Conservation (phyloP, 2,329 filamentous ascomycete species). For the Nothophoma quercina region DNA sequence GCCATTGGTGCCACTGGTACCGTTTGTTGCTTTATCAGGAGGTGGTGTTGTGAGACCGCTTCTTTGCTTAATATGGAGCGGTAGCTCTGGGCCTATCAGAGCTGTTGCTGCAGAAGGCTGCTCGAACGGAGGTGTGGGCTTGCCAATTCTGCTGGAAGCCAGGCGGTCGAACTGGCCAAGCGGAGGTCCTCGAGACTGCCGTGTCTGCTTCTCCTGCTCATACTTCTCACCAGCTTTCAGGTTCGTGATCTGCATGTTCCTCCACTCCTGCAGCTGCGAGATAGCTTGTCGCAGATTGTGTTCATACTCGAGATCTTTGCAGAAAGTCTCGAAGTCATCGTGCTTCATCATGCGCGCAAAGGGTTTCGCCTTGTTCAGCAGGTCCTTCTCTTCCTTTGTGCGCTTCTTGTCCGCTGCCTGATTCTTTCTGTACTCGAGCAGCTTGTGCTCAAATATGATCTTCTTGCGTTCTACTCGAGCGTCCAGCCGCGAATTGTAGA, state of each 20-base stretch:
- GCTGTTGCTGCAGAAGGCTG: slow-evolving; percentile 77
- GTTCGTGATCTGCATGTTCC: slow-evolving; percentile 81
- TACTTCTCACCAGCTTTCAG: slow-evolving; percentile 89
- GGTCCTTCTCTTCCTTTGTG: slow-evolving; percentile 91
- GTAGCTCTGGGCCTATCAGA: slow-evolving; percentile 80
- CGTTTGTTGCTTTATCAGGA: slow-evolving; percentile 52
- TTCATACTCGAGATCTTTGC: slow-evolving; percentile 86
- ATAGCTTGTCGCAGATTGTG: slow-evolving; percentile 91
- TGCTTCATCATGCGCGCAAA: slow-evolving; percentile 97
- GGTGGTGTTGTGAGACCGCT: slow-evolving; percentile 53
- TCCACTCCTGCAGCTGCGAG: slow-evolving; percentile 90
- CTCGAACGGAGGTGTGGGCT: slow-evolving; percentile 69
- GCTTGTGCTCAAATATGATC: slow-evolving; percentile 92
- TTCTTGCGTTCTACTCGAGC: slow-evolving; percentile 94
- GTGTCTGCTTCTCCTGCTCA: slow-evolving; percentile 82
- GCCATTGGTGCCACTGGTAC: slow-evolving; percentile 47
- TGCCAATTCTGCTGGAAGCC: slow-evolving; percentile 73
- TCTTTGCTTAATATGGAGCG: slow-evolving; percentile 62
- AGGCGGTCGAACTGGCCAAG: slow-evolving; percentile 88
- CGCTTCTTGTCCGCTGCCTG: slow-evolving; percentile 89
- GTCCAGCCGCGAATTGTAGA: slow-evolving; percentile 92
- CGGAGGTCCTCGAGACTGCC: slow-evolving; percentile 70
- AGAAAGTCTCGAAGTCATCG: slow-evolving; percentile 85
- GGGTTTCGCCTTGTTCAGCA: slow-evolving; percentile 92
- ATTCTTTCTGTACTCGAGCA: slow-evolving; percentile 94